Conservation (phyloP, 2,329 filamentous ascomycete species). For the Biscogniauxia marginata region DNA sequence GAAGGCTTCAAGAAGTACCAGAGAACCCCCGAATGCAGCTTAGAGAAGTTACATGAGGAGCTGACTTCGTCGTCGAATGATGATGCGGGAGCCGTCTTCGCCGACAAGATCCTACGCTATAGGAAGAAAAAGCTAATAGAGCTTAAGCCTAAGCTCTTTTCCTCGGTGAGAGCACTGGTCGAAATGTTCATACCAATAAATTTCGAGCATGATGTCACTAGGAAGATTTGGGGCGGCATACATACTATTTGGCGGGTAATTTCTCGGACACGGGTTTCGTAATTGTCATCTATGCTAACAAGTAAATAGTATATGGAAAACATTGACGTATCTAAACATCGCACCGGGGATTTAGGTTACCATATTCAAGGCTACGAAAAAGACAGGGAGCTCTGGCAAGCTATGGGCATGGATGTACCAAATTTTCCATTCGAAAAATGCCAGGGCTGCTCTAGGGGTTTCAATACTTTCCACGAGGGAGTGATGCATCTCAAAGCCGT, state of each 20-base stretch:
- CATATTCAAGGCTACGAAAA: slow-evolving; percentile 2
- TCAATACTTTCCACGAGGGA: neutral
- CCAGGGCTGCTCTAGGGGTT: neutral
- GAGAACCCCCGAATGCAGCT: neutral
- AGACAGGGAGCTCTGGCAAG: neutral
- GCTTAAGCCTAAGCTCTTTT: neutral
- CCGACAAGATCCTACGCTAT: neutral
- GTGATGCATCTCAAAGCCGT: slow-evolving; percentile 1
- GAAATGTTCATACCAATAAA: slow-evolving; percentile 9
- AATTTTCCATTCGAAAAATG: neutral
- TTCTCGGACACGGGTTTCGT: neutral
- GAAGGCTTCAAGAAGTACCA: slow-evolving; percentile 1
- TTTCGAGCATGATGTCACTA: slow-evolving; percentile 5
- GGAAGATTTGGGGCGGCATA: slow-evolving; percentile 4
- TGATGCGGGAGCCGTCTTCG: neutral
- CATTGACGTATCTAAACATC: neutral
- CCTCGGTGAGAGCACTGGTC: neutral
- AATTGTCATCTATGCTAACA: neutral
- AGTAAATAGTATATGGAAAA: neutral
- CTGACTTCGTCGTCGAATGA: neutral
- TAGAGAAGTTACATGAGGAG: neutral
- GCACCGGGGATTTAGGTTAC: neutral
- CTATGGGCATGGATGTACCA: neutral
- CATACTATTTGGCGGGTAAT: slow-evolving; percentile 4
- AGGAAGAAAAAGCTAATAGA: neutral